Conservation (phyloP, 2,329 filamentous ascomycete genomes). For the Epichloe festucae region DNA sequence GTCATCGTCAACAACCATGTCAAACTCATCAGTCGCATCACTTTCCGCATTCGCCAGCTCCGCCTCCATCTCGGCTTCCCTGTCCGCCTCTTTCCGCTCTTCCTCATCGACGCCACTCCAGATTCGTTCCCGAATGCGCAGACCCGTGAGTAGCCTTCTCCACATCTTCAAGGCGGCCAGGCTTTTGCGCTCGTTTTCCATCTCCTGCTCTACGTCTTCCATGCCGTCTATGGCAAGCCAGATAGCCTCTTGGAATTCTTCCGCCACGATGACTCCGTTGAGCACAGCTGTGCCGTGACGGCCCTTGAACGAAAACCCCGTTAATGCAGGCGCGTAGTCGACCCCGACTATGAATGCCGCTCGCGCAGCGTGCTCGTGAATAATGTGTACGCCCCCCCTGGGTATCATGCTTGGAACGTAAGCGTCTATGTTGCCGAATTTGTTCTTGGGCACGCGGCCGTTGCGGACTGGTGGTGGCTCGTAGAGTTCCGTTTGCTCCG, state of each 20-base stretch:
- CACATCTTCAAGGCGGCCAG: constrained; percentile 56
- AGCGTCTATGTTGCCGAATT: constrained; percentile 86
- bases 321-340: constrained; percentile 82
- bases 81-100: constrained; percentile 28
- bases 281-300: constrained; percentile 75
- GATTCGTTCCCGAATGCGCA: constrained; percentile 65
- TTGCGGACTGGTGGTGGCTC: constrained; percentile 60
- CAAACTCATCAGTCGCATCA: constrained; percentile 30
- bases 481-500: constrained; percentile 60
- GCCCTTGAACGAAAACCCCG: constrained; percentile 78
- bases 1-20: constrained; percentile 27
- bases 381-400: constrained; percentile 58
- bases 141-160: constrained; percentile 57
- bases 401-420: constrained; percentile 92
- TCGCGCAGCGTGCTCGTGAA: constrained; percentile 43
- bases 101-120: constrained; percentile 42
- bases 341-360: constrained; percentile 67
- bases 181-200: constrained; percentile 58
- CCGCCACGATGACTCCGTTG: constrained; percentile 63
- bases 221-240: constrained; percentile 55
- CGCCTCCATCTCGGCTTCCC: constrained; percentile 24
- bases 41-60: constrained; percentile 23
- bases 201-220: constrained; percentile 49
- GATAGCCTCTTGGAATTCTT: constrained; percentile 59
- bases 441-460: constrained; percentile 75